Evolutionary conservation across 1,139 yeast genomes (phyloP), one percentile per base, ranked within the genome.

Genomic region (Kodamaea sp.): DNA sequence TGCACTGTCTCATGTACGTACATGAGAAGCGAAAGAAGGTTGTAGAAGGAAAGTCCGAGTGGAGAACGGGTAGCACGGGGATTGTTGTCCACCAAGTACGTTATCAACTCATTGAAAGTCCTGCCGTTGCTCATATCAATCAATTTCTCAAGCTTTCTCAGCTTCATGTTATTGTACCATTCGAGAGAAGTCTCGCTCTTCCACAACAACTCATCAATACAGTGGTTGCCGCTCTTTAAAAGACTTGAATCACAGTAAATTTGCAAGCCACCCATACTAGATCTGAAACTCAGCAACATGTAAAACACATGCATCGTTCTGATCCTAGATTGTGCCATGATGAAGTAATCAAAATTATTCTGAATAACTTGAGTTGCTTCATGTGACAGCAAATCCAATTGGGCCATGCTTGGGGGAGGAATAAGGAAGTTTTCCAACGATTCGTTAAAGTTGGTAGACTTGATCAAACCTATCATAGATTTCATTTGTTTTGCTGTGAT

Each of bases 261-360:
- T 8, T 76, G 76, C 10, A 78, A 63, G n/a, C 83, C 90, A 43
- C 80, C 76, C 41, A 83, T 68, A 3, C 86, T 73, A 1, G 89
- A 78, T 52, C 87, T 73, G 43, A 87, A 62, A 22, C 83, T 81
- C 35, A 88, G 82, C 13, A 89, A 69, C 51, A 84, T 70, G 48
- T 87, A 80, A 33, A 89, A 78, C 3, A 83, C 83, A 50, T 86
- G 94, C 50, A 90, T 76, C 0, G 96, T 87, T 51, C 97, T 73
- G 35, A 89, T 86, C 48, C 96, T 73, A 25, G 92, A 80, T 61
- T 90, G 97, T 0, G 89, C 85, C 53, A 76, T 66, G 24, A 88
- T 70, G 51, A 89, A 90, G 57, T 86, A 86, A 37, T 83, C 80
- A 66, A 80, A 85, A 49, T 80, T 78, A 28, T 73, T 71, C 37